Conservation (phyloP, 441 rosid genomes). For the Euphorbia schlechtendalii region DNA sequence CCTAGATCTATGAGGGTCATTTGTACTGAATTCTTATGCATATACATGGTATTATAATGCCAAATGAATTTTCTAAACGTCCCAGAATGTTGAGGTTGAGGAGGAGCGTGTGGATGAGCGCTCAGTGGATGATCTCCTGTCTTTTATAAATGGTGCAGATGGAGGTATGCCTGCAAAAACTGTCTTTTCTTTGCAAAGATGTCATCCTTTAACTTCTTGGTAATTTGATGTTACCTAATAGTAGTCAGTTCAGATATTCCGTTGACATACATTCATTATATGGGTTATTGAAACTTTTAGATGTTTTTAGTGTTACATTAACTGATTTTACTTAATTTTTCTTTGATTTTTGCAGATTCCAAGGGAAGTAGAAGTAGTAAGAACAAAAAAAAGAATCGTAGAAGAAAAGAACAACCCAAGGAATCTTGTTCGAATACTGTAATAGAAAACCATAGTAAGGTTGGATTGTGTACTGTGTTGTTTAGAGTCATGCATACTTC, state of each 20-base stretch:
- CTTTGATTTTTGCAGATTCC: conserved; percentile 45
- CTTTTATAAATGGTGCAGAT: conserved; percentile 70
- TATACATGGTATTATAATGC: not conserved
- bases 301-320: not conserved
- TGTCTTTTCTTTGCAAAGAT: conserved; percentile 2
- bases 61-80: not conserved
- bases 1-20: not conserved
- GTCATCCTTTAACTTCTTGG: not conserved
- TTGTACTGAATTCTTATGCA: conserved; percentile 6
- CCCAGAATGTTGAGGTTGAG: conserved; percentile 62
- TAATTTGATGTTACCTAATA: conserved; percentile 3
- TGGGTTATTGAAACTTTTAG: not conserved
- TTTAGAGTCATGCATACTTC: not conserved
- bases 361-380: conserved; percentile 56
- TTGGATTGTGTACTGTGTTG: conserved; percentile 18
- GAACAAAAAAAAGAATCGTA: conserved; percentile 69
- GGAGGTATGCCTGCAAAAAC: conserved; percentile 36
- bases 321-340: not conserved
- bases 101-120: conserved; percentile 80
- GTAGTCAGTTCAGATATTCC: conserved; percentile 2
- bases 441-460: conserved; percentile 38
- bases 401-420: conserved; percentile 59
- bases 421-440: conserved; percentile 31
- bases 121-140: conserved; percentile 84
- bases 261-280: not conserved